These are phyloP conservation scores for Marasmius sp. DNA, from an alignment of 1,284 basidiomycete species.

Conservation along the genomic window DNA sequence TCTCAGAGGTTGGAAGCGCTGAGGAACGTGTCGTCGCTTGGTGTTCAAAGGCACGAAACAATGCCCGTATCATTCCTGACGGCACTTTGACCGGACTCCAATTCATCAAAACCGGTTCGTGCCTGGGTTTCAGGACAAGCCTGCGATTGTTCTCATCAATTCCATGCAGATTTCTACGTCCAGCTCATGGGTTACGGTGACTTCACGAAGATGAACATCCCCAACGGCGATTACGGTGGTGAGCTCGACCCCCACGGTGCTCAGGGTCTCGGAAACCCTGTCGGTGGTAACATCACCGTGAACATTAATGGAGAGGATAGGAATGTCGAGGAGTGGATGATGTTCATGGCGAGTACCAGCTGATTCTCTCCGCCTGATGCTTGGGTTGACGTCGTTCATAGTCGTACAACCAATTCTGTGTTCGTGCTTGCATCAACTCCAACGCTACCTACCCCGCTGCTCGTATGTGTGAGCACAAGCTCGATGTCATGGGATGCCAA, in stretches of 20 bases:
- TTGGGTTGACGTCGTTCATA: slow-evolving; percentile 34
- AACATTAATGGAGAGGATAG: slow-evolving; percentile 14
- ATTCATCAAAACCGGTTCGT: slow-evolving; percentile 47
- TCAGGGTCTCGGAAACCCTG: slow-evolving; percentile 52
- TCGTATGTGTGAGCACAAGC: slow-evolving; percentile 42
- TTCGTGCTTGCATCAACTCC: slow-evolving; percentile 54
- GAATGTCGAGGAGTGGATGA: slow-evolving; percentile 18
- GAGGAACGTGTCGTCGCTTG: slow-evolving; percentile 64
- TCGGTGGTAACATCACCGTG: slow-evolving; percentile 35
- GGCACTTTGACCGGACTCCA: slow-evolving; percentile 58
- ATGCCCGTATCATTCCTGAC: slow-evolving; percentile 59
- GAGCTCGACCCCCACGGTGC: slow-evolving; percentile 72
- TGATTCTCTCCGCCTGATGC: not conserved
- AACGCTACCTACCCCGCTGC: slow-evolving; percentile 52
- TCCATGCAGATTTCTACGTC: slow-evolving; percentile 33
- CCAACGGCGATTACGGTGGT: slow-evolving; percentile 34
- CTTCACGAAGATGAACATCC: slow-evolving; percentile 37
- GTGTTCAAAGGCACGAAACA: slow-evolving; percentile 64
- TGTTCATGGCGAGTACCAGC: not conserved
- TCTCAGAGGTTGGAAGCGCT: slow-evolving; percentile 31
- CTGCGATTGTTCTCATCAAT: too few species aligned
- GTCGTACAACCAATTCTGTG: slow-evolving; percentile 39
- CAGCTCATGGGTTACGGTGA: slow-evolving; percentile 42
- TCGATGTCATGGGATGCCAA: slow-evolving; percentile 41
- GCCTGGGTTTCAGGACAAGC: not conserved